phyloP scores from a whole-genome alignment of 352 stramenopile species.

The Globisporangium polare region DNA sequence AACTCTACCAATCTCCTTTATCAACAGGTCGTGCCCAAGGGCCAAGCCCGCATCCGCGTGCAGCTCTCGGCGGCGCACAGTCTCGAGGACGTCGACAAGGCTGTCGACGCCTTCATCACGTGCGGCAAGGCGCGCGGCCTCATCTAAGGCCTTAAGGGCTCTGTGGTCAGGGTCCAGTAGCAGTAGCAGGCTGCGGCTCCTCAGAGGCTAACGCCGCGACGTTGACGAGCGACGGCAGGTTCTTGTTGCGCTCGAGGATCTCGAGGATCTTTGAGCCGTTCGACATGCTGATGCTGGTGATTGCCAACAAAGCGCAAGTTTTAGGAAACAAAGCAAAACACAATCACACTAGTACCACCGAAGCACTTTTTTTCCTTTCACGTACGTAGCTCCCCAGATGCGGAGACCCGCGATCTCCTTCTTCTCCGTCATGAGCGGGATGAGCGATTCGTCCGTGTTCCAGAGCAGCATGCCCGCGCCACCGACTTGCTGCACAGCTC shows the following conservation, averaged over 20 bases:
- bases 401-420: conserved; percentile 43
- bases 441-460: conserved; percentile 58
- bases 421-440: conserved; percentile 60
- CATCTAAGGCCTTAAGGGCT: conserved; percentile 26
- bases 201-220: conserved; percentile 13
- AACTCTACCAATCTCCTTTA: neutral
- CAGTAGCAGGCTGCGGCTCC: too few species aligned
- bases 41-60: conserved; percentile 89
- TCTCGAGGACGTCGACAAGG: conserved; percentile 89
- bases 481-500: conserved; percentile 46
- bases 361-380: neutral
- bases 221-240: conserved; percentile 51
- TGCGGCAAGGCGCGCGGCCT: conserved; percentile 80
- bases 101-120: conserved; percentile 91
- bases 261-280: conserved; percentile 43
- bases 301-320: conserved; percentile 12
- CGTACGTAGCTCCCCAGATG: conserved; percentile 64
- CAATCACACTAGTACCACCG: neutral
- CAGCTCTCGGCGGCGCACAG: conserved; percentile 91
- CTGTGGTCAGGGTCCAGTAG: neutral
- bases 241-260: conserved; percentile 46
- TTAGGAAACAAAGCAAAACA: conserved; percentile 10
- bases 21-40: conserved; percentile 86
- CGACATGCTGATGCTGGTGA: conserved; percentile 34
- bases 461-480: conserved; percentile 58